Evolutionary conservation across 305 asterid species (phyloP), one percentile per base, ranked within the genome.

Genomic region (Rubia tinctorum): DNA sequence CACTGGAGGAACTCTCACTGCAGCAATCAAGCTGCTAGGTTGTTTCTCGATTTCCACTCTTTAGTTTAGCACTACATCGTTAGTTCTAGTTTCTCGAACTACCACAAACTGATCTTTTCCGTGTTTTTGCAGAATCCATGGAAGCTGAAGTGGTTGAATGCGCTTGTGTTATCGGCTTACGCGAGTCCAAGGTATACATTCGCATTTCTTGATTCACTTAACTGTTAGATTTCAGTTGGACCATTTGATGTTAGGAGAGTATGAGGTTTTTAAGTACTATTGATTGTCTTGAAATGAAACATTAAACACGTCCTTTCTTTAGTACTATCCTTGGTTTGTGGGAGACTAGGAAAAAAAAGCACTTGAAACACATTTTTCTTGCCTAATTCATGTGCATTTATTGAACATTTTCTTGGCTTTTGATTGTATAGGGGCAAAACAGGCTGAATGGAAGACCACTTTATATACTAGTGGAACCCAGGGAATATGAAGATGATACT

Each of bases 1-100:
- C 74, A 91, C 97, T 0, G 97, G 97, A 12, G 97, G 96, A 73
- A 91, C 97, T 53, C 85, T 91, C 7, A 81, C 90, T 10, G 97
- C 97, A 30, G 97, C 94, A 61, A 89, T 89, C 56, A 86, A 84
- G 70, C 96, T 89, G 39, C 75, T 91, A 79, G 96, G 97, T 84
- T 74, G 30, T 23, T 30, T 43, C 68, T 27, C 17, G 22, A 37
- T 37, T 62, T 13, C 51, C 22, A 30, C 25, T 30, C 61, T 61
- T 59, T 43, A 45, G 17, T 12, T 23, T 11, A 15, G 15, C 4
- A 42, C 25, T 39, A 15, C 56, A 23, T 59, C 44, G 8, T 3
- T 58, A 2, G 55, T 70, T 69, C 9, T 64, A 0, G 15, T 8
- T 18, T 58, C 25, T 64, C 9, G 66, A 45, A 53, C 79, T 66